Evolutionary conservation across 1,284 basidiomycete genomes (phyloP), one percentile per base, ranked within the genome.

Genomic region (Neonothopanus nambi): DNA sequence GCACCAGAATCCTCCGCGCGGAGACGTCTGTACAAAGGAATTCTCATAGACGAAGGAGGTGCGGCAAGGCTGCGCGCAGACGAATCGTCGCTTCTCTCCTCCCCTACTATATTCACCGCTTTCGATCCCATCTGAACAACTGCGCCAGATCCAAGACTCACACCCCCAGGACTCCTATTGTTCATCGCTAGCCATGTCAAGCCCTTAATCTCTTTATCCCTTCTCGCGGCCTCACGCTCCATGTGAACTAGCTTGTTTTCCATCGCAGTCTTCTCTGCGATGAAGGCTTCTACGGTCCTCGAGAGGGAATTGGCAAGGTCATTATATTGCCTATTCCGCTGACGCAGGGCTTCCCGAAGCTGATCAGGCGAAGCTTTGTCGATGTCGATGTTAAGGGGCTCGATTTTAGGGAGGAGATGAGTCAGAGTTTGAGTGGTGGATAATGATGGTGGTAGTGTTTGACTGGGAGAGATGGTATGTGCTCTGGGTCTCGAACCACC

Each of bases 131-230:
- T 9, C 7, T 35, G 21, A 15, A 33, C 15, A 28, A 12, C 17
- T 17, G n/a, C 3, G 23, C n/a, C 26, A 37, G 8, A 9, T 2
- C 28, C 37, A 12, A n/a, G 18, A 7, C 12, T n/a, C 4, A 8
- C 13, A 12, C 20, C 49, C 13, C 24, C 8, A 23, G 60, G 55
- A 37, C 59, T 64, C 48, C 64, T 58, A 56, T 66, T 67, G 57
- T 74, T 70, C 30, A 68, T 65, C 33, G 74, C 65, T 38, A 73
- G 62, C 67, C 72, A 74, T 12, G 68, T 71, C 30, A 77, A 64
- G 6, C 76, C 77, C 52, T 76, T 74, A 49, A 77, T 73, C 58
- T 77, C 73, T 43, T 72, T 73, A 28, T 75, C 73, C 39, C 66
- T 70, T 48, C 72, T 67, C 28, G 61, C 59, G n/a, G 65, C 65